phyloP scores from a whole-genome alignment of 2,329 filamentous ascomycete genomes.

The Fusarium illudens region DNA sequence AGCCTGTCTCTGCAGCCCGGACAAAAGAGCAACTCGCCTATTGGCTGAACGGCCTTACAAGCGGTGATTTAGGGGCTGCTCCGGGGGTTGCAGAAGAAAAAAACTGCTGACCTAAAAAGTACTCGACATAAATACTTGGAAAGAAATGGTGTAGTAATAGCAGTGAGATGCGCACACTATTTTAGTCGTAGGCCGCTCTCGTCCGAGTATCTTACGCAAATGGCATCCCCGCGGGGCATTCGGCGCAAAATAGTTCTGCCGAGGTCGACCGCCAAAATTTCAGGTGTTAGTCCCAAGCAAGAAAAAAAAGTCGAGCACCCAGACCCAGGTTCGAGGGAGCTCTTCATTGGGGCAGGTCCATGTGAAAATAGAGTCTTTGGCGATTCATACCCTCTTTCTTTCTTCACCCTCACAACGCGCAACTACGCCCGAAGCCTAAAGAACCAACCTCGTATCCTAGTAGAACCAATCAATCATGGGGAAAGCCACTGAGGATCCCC shows the following conservation, averaged over 20 bases:
- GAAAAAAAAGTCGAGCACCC: slow-evolving; percentile 42
- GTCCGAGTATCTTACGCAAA: slow-evolving; percentile 3
- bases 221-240: background rate
- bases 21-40: background rate
- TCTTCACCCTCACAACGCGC: background rate
- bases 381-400: slow-evolving; percentile 7
- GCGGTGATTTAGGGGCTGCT: background rate
- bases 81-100: background rate
- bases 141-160: fast-evolving
- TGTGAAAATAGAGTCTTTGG: slow-evolving; percentile 20
- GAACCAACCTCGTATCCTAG: background rate
- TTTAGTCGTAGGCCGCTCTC: background rate
- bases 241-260: slow-evolving; percentile 18
- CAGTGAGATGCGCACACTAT: background rate
- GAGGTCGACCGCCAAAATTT: slow-evolving; percentile 47
- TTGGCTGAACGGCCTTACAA: slow-evolving; percentile 12
- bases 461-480: slow-evolving; percentile 17
- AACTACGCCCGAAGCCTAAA: background rate
- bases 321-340: slow-evolving; percentile 16
- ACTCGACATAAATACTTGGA: background rate
- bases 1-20: background rate
- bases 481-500: slow-evolving; percentile 42
- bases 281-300: slow-evolving; percentile 19
- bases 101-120: background rate
- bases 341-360: slow-evolving; percentile 25